Base-by-base conservation (phyloP, 1,139 yeast species). In the Waltiozyma sp. region DNA sequence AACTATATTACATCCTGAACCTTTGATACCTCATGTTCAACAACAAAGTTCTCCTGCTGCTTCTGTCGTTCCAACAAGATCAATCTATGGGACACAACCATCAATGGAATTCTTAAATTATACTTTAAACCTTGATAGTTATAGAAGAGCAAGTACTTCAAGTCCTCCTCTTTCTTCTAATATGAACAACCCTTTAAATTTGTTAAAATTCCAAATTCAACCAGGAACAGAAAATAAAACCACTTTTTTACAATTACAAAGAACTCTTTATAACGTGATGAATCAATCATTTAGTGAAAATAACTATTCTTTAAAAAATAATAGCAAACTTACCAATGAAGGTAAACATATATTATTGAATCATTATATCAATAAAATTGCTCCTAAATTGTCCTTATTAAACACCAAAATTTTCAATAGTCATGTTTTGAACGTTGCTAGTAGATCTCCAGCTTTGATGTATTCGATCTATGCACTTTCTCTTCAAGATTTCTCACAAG, bases 331-430 rank as follows among this genome's bases (percentile, higher is more conserved):
- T 16, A 38, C 45, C 2, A 45, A 44, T 0, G 47, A 41, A 6
- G 53, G 49, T 13, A 47, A 51, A 38, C 18, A 46, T 6, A 15
- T 31, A 1, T 35, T 50, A 5, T 42, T 49, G 47, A 43, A 41
- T 21, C 37, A 38, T 33, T 54, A 43, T 33, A 21, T 47, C n/a
- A 36, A 40, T 1, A 18, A 23, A 1, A 19, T 50, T 2, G 47
- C 53, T 0, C 52, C 51, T 4, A 41, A 46, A 19, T 36, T 50
- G 38, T 53, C 51, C 26, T 21, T 45, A 2, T 40, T 45, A 1
- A 42, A 44, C 19, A 19, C 28, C 8, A 11, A 41, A 9, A 24
- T 45, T n/a, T 43, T 39, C 28, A 35, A 31, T 9, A 34, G 41
- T 8, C 40, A 46, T 35, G 14, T 46, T 3, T 47, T 51, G 8